Evolutionary conservation across 805 yeast genomes (phyloP), one percentile per base, ranked within the genome.

Genomic region (Blastobotrys chiropterorum): DNA sequence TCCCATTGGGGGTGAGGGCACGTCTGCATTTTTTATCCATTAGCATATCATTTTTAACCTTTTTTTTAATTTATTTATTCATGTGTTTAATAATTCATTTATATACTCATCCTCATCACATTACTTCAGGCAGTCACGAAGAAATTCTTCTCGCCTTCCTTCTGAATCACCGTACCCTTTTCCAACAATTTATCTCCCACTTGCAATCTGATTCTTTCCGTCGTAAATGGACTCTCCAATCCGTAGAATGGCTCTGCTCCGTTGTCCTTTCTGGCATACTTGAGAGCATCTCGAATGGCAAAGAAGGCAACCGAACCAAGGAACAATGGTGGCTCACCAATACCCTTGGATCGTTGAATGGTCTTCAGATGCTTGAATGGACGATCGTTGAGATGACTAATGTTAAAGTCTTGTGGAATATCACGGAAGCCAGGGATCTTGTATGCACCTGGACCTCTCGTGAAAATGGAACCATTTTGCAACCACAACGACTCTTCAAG

Each of bases 251-350:
- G 64, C 1, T 40, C 51, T 19, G 48, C 53, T 3, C 72, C 74
- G 44, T 70, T 62, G 16, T 62, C 62, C 40, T 55, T 53, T 38
- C 76, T 63, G 2, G 76, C 73, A 40, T 59, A 56, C 17, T 61
- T 64, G 39, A 75, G 59, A 0, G 79, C 79, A 56, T 75, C 69
- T 30, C 79, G 64, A 26, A 75, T 56, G 3, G 79, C 79, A 62
- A 72, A 75, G 56, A 71, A 67, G 3, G 71, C 75, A 30, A 64
- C 54, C n/a, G 66, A 62, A 1, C 79, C 79, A 31, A 75, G 58
- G 54, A 75, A 73, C 50, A 75, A 60, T n/a, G 79, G 79, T 5
- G 79, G 79, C 61, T 75, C 79, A 21, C 79, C 79, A 48, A 75
- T 71, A 31, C 79, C 79, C 56, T 74, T 74, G 38, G 76, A 71